Base-by-base conservation (phyloP, 345 rosid species). In the Eucalyptus caleyi region DNA sequence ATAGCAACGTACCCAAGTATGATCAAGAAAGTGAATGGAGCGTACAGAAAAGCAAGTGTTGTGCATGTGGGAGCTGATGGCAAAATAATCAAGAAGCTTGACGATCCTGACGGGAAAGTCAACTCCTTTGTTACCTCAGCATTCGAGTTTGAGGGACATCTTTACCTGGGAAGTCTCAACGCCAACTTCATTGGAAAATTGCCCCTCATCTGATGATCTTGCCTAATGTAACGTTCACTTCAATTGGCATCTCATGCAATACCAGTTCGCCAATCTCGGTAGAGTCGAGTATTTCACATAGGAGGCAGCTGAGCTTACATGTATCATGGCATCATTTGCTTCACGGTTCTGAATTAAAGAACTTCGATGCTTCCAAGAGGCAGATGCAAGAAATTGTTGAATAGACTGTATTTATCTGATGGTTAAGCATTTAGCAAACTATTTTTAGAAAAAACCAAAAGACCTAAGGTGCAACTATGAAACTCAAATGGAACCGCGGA, bases 1-100 rank as follows among this genome's bases (percentile, higher is more conserved):
- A 8, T 93, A 10, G 94, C 93, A 30, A 50, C 91, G 27, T 93
- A 87, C 37, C 94, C 92, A 2, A 91, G 53, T 60, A 12, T 91
- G 85, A 7, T 42, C 6, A 87, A 88, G 6, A 42, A 50, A 26
- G 88, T 59, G 8, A 59, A 3, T 12, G 91, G 92, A 10, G 19
- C 4, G 3, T 3, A 4, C 88, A 87, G 50, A 32, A 91, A 80
- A 42, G 95, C 95, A 54, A 87, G 87, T 3, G 95, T 94, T 6
- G 27, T 94, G 16, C 93, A 94, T 49, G 95, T 94, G 89, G 94
- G 90, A 9, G 88, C 91, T 4, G 90, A 94, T 60, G 96, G 96
- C 42, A 93, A 86, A 47, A 90, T 93, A 13, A 87, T 69, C 60
- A 88, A 91, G 81, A 92, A 72, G 86, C 86, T 94, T 10, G 95